These are phyloP conservation scores for Fusarium albidum DNA, from an alignment of 2,329 filamentous ascomycete genomes.

Conservation along the genomic window DNA sequence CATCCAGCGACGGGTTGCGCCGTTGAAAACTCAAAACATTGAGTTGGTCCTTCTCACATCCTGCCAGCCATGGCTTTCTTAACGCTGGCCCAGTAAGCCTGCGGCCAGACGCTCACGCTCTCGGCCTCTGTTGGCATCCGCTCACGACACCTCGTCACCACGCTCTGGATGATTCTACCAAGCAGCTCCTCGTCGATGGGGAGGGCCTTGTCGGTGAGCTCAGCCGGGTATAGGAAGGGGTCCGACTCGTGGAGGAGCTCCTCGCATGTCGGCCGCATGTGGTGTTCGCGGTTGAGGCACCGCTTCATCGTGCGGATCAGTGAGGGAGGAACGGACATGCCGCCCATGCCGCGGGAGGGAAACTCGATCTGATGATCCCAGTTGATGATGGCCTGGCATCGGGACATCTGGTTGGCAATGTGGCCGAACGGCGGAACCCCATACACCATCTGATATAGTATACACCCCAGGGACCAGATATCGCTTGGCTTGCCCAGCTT, in stretches of 20 bases:
- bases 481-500: conserved; percentile 96
- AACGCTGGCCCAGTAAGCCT: conserved; percentile 68
- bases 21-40: conserved; percentile 25
- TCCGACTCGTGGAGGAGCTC: conserved; percentile 68
- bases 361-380: conserved; percentile 78
- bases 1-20: conserved; percentile 26
- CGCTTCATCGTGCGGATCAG: conserved; percentile 69
- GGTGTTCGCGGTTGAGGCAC: conserved; percentile 69
- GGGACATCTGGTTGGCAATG: conserved; percentile 84
- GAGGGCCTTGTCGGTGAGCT: conserved; percentile 61
- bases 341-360: conserved; percentile 73
- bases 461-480: conserved; percentile 95
- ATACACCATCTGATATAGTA: conserved; percentile 97
- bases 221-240: conserved; percentile 70
- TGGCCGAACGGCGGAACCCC: conserved; percentile 96
- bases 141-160: conserved; percentile 66
- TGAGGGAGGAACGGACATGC: conserved; percentile 64
- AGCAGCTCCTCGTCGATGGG: conserved; percentile 71
- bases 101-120: conserved; percentile 63
- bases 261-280: conserved; percentile 69
- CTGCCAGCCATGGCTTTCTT: conserved; percentile 56
- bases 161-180: conserved; percentile 68
- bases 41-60: conserved; percentile 33
- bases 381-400: conserved; percentile 88
- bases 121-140: conserved; percentile 67